Evolutionary conservation across 129 eudicot species (phyloP).

Genomic region (Artemisia tridentata): DNA sequence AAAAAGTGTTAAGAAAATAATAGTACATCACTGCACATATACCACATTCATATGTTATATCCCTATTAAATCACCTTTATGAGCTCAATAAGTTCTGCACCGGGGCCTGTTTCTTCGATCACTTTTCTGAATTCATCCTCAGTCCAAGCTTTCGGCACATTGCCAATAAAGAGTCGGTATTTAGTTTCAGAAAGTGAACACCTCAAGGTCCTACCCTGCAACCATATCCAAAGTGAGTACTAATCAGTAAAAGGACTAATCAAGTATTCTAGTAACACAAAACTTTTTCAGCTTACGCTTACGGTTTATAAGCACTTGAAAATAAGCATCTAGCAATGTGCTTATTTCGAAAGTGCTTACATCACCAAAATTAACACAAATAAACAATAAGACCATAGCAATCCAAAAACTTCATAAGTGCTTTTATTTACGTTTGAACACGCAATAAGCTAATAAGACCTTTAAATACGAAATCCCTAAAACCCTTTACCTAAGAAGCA

Average conservation of each 20-base stretch:
- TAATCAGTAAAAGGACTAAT: background rate
- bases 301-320: too few species aligned
- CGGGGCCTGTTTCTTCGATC: conserved; percentile 88
- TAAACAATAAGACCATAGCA: too few species aligned
- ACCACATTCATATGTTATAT: background rate
- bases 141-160: conserved; percentile 85
- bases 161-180: conserved; percentile 87
- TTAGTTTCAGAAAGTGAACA: conserved; percentile 94
- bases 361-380: too few species aligned
- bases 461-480: too few species aligned
- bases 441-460: too few species aligned
- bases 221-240: conserved; percentile 13
- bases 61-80: conserved; percentile 62
- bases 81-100: conserved; percentile 85
- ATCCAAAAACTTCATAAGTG: too few species aligned
- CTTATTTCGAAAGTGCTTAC: too few species aligned
- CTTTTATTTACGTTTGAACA: too few species aligned
- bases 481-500: background rate
- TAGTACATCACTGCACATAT: background rate
- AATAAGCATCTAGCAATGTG: too few species aligned
- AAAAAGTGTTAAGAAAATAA: background rate
- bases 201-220: conserved; percentile 87
- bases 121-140: conserved; percentile 78
- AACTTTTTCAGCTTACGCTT: too few species aligned
- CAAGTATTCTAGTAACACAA: too few species aligned